A percentile compares a stretch with the other conserved stretches of the same genome.
phyloP scores from a whole-genome alignment of 371 early-diverging fungal species.

The Gilbertella persicaria region DNA sequence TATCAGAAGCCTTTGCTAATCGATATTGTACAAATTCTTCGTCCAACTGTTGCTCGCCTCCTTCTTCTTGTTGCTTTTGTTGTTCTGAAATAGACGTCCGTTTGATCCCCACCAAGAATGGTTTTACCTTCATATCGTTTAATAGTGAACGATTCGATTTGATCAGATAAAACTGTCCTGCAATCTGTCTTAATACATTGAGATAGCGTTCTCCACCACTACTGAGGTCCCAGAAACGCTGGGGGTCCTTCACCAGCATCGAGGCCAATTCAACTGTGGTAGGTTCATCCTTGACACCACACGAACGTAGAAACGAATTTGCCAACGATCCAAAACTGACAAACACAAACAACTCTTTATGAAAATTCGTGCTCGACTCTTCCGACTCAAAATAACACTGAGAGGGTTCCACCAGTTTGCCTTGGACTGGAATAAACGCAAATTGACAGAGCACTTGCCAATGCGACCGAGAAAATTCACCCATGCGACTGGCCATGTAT shows the following conservation, averaged over 20 bases:
- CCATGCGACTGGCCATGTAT: constrained; percentile 70
- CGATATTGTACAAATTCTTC: constrained; percentile 59
- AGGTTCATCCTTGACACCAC: constrained; percentile 89
- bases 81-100: constrained; percentile 22
- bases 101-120: constrained; percentile 61
- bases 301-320: constrained; percentile 77
- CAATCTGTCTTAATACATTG: constrained; percentile 72
- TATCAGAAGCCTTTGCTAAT: constrained; percentile 71
- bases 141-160: constrained; percentile 47
- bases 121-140: constrained; percentile 59
- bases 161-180: constrained; percentile 64
- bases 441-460: constrained; percentile 54
- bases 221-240: constrained; percentile 65
- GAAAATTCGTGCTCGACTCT: constrained; percentile 31
- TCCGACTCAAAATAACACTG: constrained; percentile 68
- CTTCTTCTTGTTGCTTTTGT: constrained; percentile 6
- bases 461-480: constrained; percentile 51
- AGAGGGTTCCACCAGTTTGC: constrained; percentile 44
- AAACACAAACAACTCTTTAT: constrained; percentile 64
- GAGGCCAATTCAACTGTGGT: constrained; percentile 74
- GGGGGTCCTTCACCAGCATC: constrained; percentile 71
- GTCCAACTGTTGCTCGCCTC: constrained; percentile 23
- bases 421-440: constrained; percentile 68
- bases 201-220: constrained; percentile 77
- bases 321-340: constrained; percentile 77